Percentiles rank a stretch among this genome's conserved stretches.
These are phyloP conservation scores for Rhizopus delemar DNA, from an alignment of 371 early-diverging fungal genomes.

Conservation along the genomic window DNA sequence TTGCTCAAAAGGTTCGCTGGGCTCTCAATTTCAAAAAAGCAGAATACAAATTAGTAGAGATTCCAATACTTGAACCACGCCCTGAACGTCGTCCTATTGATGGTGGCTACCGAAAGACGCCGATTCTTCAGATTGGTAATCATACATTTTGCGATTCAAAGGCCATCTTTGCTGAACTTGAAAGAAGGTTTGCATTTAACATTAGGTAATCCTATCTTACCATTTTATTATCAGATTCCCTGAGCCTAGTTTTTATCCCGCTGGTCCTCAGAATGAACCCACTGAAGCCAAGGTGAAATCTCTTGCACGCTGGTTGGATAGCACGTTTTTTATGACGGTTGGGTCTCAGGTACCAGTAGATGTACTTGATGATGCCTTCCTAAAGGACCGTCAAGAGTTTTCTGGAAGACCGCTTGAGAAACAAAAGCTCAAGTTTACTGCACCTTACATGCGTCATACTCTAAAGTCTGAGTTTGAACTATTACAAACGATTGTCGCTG, in stretches of 20 bases:
- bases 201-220: conserved; percentile 4
- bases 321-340: conserved; percentile 5
- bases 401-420: conserved; percentile 11
- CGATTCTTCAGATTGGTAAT: conserved; percentile 62
- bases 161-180: conserved; percentile 53
- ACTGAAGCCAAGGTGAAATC: background rate
- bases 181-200: conserved; percentile 36
- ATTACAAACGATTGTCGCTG: conserved; percentile 6
- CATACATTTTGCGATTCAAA: conserved; percentile 58
- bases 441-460: conserved; percentile 16
- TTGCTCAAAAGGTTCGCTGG: conserved; percentile 37
- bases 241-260: conserved; percentile 23
- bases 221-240: conserved; percentile 15
- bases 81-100: conserved; percentile 51
- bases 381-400: conserved; percentile 20
- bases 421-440: background rate
- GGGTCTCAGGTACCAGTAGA: conserved; percentile 15
- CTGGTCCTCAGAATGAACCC: conserved; percentile 1
- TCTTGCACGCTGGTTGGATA: conserved; percentile 17
- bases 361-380: conserved; percentile 8
- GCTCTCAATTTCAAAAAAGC: conserved; percentile 42
- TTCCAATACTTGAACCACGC: conserved; percentile 34
- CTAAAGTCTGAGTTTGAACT: conserved; percentile 11
- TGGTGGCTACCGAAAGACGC: conserved; percentile 61
- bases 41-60: conserved; percentile 35